Evolutionary conservation across 495 filamentous ascomycete species (phyloP).

Genomic region (Lasiosphaeris hirsuta): DNA sequence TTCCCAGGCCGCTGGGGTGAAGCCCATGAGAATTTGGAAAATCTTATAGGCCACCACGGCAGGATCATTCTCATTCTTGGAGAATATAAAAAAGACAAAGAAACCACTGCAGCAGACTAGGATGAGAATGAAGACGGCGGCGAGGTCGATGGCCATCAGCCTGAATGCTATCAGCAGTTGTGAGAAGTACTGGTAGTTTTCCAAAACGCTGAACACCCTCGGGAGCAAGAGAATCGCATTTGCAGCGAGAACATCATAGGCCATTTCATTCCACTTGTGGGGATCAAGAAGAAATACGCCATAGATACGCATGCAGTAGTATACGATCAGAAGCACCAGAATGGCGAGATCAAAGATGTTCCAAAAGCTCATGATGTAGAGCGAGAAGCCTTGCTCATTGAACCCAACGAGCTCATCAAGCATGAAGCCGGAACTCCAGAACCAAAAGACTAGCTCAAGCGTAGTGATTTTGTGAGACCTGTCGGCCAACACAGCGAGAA

Average conservation of each 20-base stretch:
- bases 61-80: constrained; percentile 60
- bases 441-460: constrained; percentile 86
- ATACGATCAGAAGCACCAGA: constrained; percentile 76
- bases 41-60: constrained; percentile 72
- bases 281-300: constrained; percentile 74
- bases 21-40: constrained; percentile 94
- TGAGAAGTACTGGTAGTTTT: constrained; percentile 93
- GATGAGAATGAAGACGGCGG: constrained; percentile 77
- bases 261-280: constrained; percentile 67
- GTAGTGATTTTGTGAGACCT: constrained; percentile 72
- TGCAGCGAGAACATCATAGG: constrained; percentile 85
- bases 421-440: constrained; percentile 96
- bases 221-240: constrained; percentile 88
- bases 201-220: constrained; percentile 83
- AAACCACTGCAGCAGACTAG: constrained; percentile 87
- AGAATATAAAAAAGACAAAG: constrained; percentile 86
- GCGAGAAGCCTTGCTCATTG: constrained; percentile 87
- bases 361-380: constrained; percentile 97
- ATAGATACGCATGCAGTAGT: constrained; percentile 84
- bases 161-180: constrained; percentile 89
- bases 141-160: constrained; percentile 85
- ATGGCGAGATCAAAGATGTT: constrained; percentile 92
- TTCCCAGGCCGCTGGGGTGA: constrained; percentile 53
- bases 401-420: constrained; percentile 92
- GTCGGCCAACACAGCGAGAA: constrained; percentile 68